phyloP scores from a whole-genome alignment of 306 rosid species.

The Lathyrus tuberosus region DNA sequence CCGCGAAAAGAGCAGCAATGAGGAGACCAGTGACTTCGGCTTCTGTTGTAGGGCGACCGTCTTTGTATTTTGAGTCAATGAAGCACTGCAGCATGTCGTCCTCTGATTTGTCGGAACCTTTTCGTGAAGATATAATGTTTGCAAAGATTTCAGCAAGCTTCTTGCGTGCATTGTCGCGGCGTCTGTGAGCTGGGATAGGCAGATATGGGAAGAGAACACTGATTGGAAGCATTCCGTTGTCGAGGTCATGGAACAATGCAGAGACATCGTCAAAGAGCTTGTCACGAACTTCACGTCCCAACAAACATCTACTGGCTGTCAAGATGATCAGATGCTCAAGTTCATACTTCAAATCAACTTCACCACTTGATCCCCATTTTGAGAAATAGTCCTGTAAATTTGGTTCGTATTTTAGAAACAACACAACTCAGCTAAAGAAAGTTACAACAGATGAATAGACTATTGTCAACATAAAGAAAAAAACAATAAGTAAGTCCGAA shows the following conservation, averaged over 20 bases:
- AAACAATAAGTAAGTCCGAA: conserved; percentile 12
- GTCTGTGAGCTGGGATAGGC: conserved; percentile 91
- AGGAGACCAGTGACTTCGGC: conserved; percentile 90
- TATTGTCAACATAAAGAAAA: conserved; percentile 11
- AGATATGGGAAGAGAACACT: conserved; percentile 92
- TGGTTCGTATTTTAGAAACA: conserved; percentile 31
- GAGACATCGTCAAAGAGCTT: conserved; percentile 94
- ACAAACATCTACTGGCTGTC: conserved; percentile 93
- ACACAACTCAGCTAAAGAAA: not conserved
- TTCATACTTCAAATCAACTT: conserved; percentile 93
- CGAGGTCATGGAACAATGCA: conserved; percentile 96
- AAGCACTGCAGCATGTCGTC: conserved; percentile 96
- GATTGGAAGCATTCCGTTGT: conserved; percentile 56
- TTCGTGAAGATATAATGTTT: conserved; percentile 73
- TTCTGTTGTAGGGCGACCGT: conserved; percentile 89
- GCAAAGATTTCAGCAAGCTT: conserved; percentile 79
- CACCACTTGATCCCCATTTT: conserved; percentile 94
- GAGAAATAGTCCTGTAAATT: conserved; percentile 87
- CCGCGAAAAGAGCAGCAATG: conserved; percentile 55
- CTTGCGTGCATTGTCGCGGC: conserved; percentile 83
- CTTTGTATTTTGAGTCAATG: conserved; percentile 93
- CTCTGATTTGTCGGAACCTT: conserved; percentile 55
- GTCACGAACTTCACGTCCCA: conserved; percentile 95
- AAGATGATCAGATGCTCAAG: conserved; percentile 91
- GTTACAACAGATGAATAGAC: conserved; percentile 6